Evolutionary conservation across 2,329 filamentous ascomycete genomes (phyloP).

Genomic region (Botrytis paeoniae): DNA sequence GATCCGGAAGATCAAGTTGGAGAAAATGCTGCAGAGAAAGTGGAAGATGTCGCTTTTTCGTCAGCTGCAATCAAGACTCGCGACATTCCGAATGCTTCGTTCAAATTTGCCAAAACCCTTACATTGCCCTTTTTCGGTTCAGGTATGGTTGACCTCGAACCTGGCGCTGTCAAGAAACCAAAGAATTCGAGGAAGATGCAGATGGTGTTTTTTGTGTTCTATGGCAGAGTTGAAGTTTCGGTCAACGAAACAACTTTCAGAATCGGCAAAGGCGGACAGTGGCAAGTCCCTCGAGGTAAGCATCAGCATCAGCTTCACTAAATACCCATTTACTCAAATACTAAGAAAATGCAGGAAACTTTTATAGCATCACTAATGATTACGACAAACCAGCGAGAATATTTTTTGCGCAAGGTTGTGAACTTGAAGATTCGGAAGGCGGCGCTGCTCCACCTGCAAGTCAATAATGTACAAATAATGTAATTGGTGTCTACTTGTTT

Average conservation of each 20-base stretch:
- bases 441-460: conserved; percentile 5
- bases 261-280: conserved; percentile 83
- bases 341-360: conserved; percentile 65
- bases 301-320: conserved; percentile 39
- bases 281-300: conserved; percentile 92
- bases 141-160: conserved; percentile 84
- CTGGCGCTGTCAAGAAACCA: conserved; percentile 76
- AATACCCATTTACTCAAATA: neutral
- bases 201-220: conserved; percentile 90
- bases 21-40: conserved; percentile 51
- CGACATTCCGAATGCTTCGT: conserved; percentile 63
- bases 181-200: conserved; percentile 97
- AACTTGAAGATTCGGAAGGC: conserved; percentile 33
- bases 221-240: conserved; percentile 76
- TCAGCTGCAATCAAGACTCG: conserved; percentile 52
- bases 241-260: conserved; percentile 74
- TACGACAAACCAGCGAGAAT: conserved; percentile 69
- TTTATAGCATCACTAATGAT: conserved; percentile 87
- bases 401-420: conserved; percentile 91
- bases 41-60: conserved; percentile 52
- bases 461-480: conserved; percentile 8
- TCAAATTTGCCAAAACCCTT: conserved; percentile 86
- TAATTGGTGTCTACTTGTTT: neutral
- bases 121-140: conserved; percentile 83
- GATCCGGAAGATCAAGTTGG: conserved; percentile 58